Evolutionary conservation across 2,329 filamentous ascomycete species (phyloP).

Genomic region (Arthrobotrys musiformis): DNA sequence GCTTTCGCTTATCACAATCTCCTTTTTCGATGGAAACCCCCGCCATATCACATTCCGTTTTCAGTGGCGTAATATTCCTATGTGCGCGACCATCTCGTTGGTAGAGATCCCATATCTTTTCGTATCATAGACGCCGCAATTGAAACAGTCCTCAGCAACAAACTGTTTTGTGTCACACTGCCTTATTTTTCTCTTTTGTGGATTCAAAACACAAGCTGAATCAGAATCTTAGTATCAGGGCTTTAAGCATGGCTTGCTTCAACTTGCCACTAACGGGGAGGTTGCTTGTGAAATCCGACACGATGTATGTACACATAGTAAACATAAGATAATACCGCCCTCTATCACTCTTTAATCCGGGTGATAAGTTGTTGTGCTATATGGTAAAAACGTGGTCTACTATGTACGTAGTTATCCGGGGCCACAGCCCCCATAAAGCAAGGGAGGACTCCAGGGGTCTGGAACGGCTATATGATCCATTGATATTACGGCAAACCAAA

Average conservation of each 20-base stretch:
- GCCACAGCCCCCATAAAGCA: slow-evolving; percentile 39
- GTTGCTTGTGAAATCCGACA: slow-evolving; percentile 40
- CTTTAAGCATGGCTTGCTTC: slow-evolving; percentile 48
- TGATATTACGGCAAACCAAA: slow-evolving; percentile 35
- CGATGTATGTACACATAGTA: slow-evolving; percentile 7
- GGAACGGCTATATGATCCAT: slow-evolving; percentile 37
- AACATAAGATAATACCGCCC: slow-evolving; percentile 13
- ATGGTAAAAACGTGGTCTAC: slow-evolving; percentile 49
- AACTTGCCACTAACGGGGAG: slow-evolving; percentile 34
- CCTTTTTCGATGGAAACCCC: neutral
- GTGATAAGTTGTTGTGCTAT: neutral
- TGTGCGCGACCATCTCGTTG: slow-evolving; percentile 12
- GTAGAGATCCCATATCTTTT: neutral
- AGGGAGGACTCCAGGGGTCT: slow-evolving; percentile 25
- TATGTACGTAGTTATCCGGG: too few species aligned
- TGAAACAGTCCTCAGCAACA: slow-evolving; percentile 5
- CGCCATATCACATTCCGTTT: slow-evolving; percentile 45
- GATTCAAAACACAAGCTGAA: slow-evolving; percentile 51
- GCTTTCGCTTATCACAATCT: slow-evolving; percentile 39
- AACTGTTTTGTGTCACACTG: slow-evolving; percentile 45
- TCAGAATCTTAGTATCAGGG: slow-evolving; percentile 35
- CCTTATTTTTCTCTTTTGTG: slow-evolving; percentile 30
- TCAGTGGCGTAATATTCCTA: slow-evolving; percentile 36
- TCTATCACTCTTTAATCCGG: slow-evolving; percentile 27
- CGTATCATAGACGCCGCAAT: slow-evolving; percentile 20